Evolutionary conservation across 176 grass and related monocot genomes (phyloP).

Genomic region (Oryza nivara): DNA sequence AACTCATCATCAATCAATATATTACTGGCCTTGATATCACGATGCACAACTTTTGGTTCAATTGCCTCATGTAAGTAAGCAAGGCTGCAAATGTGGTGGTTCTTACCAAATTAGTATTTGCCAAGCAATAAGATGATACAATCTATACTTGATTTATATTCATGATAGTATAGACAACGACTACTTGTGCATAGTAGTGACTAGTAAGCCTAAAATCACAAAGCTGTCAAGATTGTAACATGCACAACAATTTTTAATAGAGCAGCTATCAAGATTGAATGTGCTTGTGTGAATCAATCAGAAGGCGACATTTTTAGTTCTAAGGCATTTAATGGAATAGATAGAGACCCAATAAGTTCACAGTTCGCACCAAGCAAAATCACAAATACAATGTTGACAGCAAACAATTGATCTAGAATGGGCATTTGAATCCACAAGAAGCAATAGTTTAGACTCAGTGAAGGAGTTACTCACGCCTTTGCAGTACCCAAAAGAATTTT

Average conservation of each 20-base stretch:
- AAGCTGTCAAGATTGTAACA: background rate
- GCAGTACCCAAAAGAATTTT: constrained; percentile 91
- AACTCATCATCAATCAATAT: constrained; percentile 97
- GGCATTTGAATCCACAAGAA: constrained; percentile 20
- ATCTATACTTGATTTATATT: constrained; percentile 24
- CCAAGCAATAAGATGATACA: background rate
- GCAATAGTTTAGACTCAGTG: constrained; percentile 25
- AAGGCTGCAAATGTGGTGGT: constrained; percentile 59
- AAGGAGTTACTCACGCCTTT: constrained; percentile 81
- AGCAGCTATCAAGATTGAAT: constrained; percentile 10
- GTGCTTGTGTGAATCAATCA: constrained; percentile 24
- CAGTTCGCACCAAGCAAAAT: background rate
- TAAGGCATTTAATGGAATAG: constrained; percentile 7
- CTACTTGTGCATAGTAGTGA: background rate
- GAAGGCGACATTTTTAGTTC: constrained; percentile 16
- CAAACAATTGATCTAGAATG: background rate
- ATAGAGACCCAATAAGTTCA: background rate
- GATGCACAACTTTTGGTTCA: constrained; percentile 98
- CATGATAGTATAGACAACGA: constrained; percentile 4
- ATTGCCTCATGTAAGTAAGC: constrained; percentile 95
- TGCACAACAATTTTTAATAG: background rate
- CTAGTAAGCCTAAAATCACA: background rate
- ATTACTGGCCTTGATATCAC: constrained; percentile 91
- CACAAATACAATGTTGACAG: background rate
- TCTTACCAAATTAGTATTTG: constrained; percentile 32